Conservation (phyloP, 2,329 filamentous ascomycete species). For the Calonectria crousiana region DNA sequence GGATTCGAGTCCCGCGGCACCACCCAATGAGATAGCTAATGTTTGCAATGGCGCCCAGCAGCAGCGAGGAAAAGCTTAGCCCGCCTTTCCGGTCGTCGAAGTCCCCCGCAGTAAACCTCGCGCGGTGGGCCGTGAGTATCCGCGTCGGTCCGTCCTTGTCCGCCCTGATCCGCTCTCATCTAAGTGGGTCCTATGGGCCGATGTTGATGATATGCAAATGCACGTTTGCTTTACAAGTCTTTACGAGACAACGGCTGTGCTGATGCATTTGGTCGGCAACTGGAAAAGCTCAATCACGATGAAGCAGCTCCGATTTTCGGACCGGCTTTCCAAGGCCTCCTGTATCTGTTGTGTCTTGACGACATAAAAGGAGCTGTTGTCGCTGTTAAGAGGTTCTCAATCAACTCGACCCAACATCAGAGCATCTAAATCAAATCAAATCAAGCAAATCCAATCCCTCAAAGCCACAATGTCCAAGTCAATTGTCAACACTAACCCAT, state of each 20-base stretch:
- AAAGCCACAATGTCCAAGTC: slow-evolving; percentile 31
- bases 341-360: not conserved
- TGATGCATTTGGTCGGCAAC: not conserved
- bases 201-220: not conserved
- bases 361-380: not conserved
- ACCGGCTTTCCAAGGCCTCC: not conserved
- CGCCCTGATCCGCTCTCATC: not conserved
- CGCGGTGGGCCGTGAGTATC: not conserved
- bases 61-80: not conserved
- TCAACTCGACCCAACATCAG: not conserved
- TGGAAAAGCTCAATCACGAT: not conserved
- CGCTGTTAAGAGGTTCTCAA: not conserved
- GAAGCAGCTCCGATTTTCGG: not conserved
- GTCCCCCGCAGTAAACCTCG: not conserved
- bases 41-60: not conserved
- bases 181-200: not conserved
- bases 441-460: too few species aligned
- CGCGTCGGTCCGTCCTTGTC: not conserved
- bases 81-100: not conserved
- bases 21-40: not conserved
- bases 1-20: not conserved
- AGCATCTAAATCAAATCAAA: not conserved
- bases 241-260: not conserved
- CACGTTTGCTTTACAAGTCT: not conserved
- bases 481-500: slow-evolving; percentile 43